Percentiles rank a stretch among this genome's conserved stretches.
These are phyloP conservation scores for Pestalotiopsis sp. DNA, from an alignment of 2,329 filamentous ascomycete species.

Conservation along the genomic window DNA sequence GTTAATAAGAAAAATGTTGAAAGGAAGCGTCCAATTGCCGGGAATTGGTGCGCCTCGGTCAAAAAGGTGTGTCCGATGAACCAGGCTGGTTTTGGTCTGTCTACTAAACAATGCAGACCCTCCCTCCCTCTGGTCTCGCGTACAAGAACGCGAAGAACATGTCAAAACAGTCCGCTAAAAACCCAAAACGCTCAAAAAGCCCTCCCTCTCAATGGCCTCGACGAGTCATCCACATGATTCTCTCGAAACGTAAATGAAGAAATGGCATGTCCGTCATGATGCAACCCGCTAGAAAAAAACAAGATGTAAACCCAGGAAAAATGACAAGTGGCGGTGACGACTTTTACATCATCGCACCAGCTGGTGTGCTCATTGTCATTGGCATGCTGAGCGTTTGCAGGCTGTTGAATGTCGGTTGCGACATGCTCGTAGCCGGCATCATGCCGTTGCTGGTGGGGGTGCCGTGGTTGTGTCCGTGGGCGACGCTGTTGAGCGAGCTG, in stretches of 20 bases:
- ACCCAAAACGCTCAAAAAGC: not conserved
- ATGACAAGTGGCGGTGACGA: slow-evolving; percentile 14
- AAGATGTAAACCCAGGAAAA: slow-evolving; percentile 17
- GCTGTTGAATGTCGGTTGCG: slow-evolving; percentile 53
- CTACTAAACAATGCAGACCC: slow-evolving; percentile 15
- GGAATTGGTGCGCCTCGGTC: not conserved
- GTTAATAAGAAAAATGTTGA: not conserved
- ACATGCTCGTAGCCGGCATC: slow-evolving; percentile 30
- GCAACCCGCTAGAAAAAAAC: slow-evolving; percentile 22
- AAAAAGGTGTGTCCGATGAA: not conserved
- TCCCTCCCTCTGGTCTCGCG: not conserved
- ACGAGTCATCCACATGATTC: slow-evolving; percentile 19
- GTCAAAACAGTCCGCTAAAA: slow-evolving; percentile 16
- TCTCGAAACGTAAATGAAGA: slow-evolving; percentile 15
- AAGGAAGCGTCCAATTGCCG: slow-evolving; percentile 13
- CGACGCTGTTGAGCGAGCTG: slow-evolving; percentile 51
- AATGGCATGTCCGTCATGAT: slow-evolving; percentile 25
- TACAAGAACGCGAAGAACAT: slow-evolving; percentile 15
- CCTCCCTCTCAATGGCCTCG: not conserved
- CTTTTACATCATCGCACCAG: slow-evolving; percentile 40
- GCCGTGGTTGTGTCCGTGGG: slow-evolving; percentile 36
- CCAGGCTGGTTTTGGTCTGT: not conserved
- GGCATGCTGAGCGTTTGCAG: slow-evolving; percentile 67
- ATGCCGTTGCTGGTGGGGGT: slow-evolving; percentile 31
- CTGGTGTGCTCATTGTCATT: slow-evolving; percentile 63